Evolutionary conservation across 2,329 filamentous ascomycete species (phyloP), one percentile per base, ranked within the genome.

Genomic region (Diaporthe vaccinii): DNA sequence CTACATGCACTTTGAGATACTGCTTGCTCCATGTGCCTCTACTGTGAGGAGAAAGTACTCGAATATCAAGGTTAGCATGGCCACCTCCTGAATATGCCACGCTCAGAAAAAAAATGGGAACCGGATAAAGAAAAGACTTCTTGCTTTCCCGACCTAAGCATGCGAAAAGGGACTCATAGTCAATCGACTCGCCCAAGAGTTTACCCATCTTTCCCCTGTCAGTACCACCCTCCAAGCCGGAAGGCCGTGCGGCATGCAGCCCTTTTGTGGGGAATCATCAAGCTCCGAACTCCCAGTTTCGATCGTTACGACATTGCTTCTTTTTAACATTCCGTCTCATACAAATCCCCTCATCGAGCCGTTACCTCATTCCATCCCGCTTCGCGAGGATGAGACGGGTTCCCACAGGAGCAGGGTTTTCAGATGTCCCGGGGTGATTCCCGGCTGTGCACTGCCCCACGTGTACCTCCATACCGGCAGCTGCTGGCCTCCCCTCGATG

Each of bases 351-450:
- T 28, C 62, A 68, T 49, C 46, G 3, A 22, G 9, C 22, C 46
- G 62, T 34, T 15, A 39, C 31, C 10, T 53, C 22, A 1, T 4
- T 8, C 1, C 12, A 7, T 53, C 31, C 28, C 31, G 62, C 22
- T 22, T 68, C 46, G 41, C 31, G 65, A 53, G 31, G 65, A 76
- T 20, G 74, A 71, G 41, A 61, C 61, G 12, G 69, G 69, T 53
- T 71, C 39, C 57, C 57, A 76, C 28, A 74, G 57, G 31, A 76
- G 41, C 39, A 76, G 49, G 49, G 72, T 51, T 65, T 65, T 62
- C 49, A 70, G 73, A 31, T 76, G 74, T 20, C 74, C 74, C 22
- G 44, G 46, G 14, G 74, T 67, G n/a, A 76, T 73, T 34, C 44
- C 57, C 4, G 25, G 22, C n/a, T 76, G 61, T 3, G 69, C 36